A percentile compares a stretch with the other conserved stretches of the same genome.
phyloP scores from a whole-genome alignment of 495 filamentous ascomycete species.

The Neurospora cerealis region DNA sequence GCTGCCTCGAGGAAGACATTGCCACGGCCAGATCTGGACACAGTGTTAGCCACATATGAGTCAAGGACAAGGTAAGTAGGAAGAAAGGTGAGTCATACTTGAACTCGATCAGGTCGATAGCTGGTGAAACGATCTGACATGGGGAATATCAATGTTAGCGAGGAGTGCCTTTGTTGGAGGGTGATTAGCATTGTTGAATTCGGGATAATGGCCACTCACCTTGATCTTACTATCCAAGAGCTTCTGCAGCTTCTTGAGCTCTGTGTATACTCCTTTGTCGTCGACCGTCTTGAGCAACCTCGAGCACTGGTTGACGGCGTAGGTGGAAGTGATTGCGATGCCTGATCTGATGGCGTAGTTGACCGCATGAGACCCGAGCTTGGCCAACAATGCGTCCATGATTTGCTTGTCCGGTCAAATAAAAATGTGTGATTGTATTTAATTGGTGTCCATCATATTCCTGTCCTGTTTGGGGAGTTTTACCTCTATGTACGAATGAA shows the following conservation, averaged over 20 bases:
- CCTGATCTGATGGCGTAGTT: constrained; percentile 91
- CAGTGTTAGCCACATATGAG: constrained; percentile 1
- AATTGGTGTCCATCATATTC: background rate
- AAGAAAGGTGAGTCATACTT: constrained; percentile 42
- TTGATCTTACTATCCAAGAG: constrained; percentile 75
- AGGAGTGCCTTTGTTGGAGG: background rate
- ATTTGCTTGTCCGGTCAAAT: constrained; percentile 16
- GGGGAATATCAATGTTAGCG: background rate
- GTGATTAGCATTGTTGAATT: background rate
- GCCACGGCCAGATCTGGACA: constrained; percentile 69
- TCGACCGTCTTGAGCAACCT: constrained; percentile 65
- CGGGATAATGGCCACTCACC: constrained; percentile 32
- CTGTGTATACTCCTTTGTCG: constrained; percentile 52
- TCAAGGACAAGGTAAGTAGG: background rate
- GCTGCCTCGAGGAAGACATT: constrained; percentile 91
- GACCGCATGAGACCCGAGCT: constrained; percentile 65
- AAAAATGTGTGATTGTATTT: background rate
- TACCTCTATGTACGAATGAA: background rate
- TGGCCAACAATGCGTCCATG: constrained; percentile 73
- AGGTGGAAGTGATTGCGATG: constrained; percentile 75
- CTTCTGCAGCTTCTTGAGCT: constrained; percentile 62
- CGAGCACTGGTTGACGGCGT: constrained; percentile 73
- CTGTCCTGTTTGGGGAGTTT: background rate
- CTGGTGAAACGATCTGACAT: constrained; percentile 71
- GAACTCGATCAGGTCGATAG: constrained; percentile 89